Percentiles rank a stretch among this genome's conserved stretches.
Conservation (phyloP, 2,329 filamentous ascomycete genomes). For the Rhynchosporium agropyri region DNA sequence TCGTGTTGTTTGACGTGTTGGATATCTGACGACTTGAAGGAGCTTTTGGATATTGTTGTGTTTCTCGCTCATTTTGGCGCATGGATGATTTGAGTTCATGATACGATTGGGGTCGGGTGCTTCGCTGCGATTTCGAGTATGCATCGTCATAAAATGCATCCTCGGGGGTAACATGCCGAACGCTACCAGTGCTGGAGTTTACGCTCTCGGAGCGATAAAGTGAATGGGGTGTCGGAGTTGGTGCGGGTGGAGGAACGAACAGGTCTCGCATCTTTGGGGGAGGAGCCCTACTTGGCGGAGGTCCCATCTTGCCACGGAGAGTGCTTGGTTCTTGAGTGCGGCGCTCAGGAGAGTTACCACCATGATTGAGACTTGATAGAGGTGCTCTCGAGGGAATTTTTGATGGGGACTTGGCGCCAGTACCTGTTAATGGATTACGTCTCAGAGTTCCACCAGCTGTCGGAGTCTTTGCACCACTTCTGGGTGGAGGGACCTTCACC, state of each 20-base stretch:
- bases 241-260: slow-evolving; percentile 54
- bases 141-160: slow-evolving; percentile 79
- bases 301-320: slow-evolving; percentile 49
- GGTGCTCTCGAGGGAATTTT: slow-evolving; percentile 72
- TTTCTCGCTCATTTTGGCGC: slow-evolving; percentile 45
- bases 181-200: slow-evolving; percentile 53
- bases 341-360: slow-evolving; percentile 82
- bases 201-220: slow-evolving; percentile 55
- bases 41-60: slow-evolving; percentile 37
- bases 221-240: slow-evolving; percentile 56
- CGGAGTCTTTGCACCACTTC: slow-evolving; percentile 54
- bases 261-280: slow-evolving; percentile 94
- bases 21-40: slow-evolving; percentile 66
- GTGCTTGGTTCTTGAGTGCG: slow-evolving; percentile 40
- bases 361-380: slow-evolving; percentile 68
- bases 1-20: slow-evolving; percentile 65
- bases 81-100: slow-evolving; percentile 49
- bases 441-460: slow-evolving; percentile 45
- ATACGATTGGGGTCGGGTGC: slow-evolving; percentile 42
- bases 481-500: slow-evolving; percentile 36
- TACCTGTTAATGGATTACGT: slow-evolving; percentile 38
- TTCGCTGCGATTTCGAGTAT: slow-evolving; percentile 43
- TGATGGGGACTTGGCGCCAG: slow-evolving; percentile 56
- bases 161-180: slow-evolving; percentile 69
- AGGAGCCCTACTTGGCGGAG: slow-evolving; percentile 64